Base-by-base conservation (phyloP, 73 alveolate genomes). In the Paramecium octaurelia region DNA sequence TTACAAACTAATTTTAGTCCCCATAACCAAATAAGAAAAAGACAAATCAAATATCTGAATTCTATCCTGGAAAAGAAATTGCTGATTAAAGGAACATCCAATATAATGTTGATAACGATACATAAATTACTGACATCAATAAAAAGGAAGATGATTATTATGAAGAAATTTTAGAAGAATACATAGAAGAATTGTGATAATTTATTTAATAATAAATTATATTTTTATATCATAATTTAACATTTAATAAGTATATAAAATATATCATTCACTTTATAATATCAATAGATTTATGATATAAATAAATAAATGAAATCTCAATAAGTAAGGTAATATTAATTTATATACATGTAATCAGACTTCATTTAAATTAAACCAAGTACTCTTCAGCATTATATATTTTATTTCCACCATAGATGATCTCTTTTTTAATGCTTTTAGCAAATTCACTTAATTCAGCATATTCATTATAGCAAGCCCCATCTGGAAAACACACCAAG, bases 391-490 rank as follows among this genome's bases (percentile, higher is more conserved):
- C 54, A 36, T 40, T 73, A 73, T 35, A 36, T 2, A 73, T 73
- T 73, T 38, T 73, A 34, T 40, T 73, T 36, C 87, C 87, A 12
- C 87, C 68, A 73, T 73, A 73, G 16, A 73, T 73, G 5, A 36
- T 73, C 18, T 2, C 8, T 73, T 73, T 73, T 8, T 73, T 73
- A 34, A 38, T 73, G 46, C 21, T 73, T 35, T 73, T 73, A 29
- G 60, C 57, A 73, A 29, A 73, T 36, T 73, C 68, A 16, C 21
- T 12, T 73, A 73, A 31, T 36, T 73, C 87, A 36, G 87, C 87
- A 73, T 73, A 73, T 38, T 73, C 68, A 73, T 73, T 73, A 73
- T 73, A 73, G 21, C 87, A 73, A 14, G 87, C 87, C 4, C 87
- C 68, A 31, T 73, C 87, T 36, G 20, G 0, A 73, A 73, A 73